A percentile compares a stretch with the other conserved stretches of the same genome.
Conservation (phyloP, 202 grass and related monocot species). For the Saccharum hybrid region DNA sequence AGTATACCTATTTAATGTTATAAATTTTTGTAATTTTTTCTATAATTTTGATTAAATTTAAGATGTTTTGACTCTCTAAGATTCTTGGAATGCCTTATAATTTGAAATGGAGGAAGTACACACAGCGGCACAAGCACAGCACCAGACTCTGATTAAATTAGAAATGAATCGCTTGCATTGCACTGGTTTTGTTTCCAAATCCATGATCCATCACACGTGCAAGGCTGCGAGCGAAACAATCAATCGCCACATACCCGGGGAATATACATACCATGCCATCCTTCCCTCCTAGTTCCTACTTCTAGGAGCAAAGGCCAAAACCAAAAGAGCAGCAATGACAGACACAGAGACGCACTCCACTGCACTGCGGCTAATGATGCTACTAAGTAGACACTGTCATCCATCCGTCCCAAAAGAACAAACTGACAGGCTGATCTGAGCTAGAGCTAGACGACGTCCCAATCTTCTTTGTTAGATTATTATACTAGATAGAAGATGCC, state of each 20-base stretch:
- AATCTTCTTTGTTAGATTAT: constrained; percentile 37
- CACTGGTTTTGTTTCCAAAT: not conserved
- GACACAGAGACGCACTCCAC: not conserved
- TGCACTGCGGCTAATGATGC: not conserved
- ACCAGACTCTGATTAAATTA: not conserved
- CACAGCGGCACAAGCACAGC: too few relatives aligned
- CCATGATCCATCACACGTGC: not conserved
- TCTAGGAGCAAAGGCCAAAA: constrained; percentile 37
- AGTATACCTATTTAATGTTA: too few relatives aligned
- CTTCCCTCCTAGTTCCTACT: not conserved
- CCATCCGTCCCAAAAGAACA: constrained; percentile 43
- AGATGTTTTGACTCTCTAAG: too few relatives aligned
- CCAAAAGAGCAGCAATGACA: constrained; percentile 5
- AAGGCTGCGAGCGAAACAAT: not conserved
- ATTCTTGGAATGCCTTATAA: too few relatives aligned
- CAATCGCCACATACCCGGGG: not conserved
- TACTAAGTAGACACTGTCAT: not conserved
- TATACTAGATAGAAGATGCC: not conserved
- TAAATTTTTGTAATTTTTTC: too few relatives aligned
- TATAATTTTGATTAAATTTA: too few relatives aligned
- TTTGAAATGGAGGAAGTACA: too few relatives aligned
- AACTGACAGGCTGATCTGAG: not conserved
- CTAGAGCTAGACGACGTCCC: not conserved
- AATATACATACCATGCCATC: constrained; percentile 29
- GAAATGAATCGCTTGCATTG: not conserved